phyloP scores from a whole-genome alignment of 2,329 filamentous ascomycete genomes.

The Cladosporium sp. region DNA sequence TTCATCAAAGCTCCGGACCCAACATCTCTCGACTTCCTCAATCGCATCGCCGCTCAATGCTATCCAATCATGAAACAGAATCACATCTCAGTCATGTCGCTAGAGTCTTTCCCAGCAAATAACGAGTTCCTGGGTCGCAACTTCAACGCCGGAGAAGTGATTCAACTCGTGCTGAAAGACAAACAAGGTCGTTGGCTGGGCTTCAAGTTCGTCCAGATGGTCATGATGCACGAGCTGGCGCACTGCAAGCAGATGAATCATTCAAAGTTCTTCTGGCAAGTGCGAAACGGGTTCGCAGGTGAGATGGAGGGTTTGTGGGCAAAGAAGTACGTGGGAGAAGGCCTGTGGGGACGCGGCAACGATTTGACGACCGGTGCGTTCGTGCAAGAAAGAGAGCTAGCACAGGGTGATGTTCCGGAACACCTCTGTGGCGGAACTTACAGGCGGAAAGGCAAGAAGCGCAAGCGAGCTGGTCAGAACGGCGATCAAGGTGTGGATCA shows the following conservation, averaged over 20 bases:
- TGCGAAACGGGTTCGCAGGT: slow-evolving; percentile 67
- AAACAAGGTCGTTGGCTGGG: slow-evolving; percentile 66
- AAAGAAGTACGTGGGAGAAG: slow-evolving; percentile 71
- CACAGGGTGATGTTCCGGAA: slow-evolving; percentile 38
- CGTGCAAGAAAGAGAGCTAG: slow-evolving; percentile 59
- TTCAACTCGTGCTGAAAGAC: slow-evolving; percentile 77
- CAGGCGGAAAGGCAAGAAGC: slow-evolving; percentile 49
- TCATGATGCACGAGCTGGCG: slow-evolving; percentile 90
- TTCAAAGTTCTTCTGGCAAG: slow-evolving; percentile 72
- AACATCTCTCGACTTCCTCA: slow-evolving; percentile 65
- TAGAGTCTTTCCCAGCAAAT: slow-evolving; percentile 81
- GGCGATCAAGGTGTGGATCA: slow-evolving; percentile 34
- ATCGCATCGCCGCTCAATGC: slow-evolving; percentile 77
- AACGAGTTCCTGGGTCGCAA: slow-evolving; percentile 81
- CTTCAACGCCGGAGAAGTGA: slow-evolving; percentile 83
- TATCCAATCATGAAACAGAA: slow-evolving; percentile 54
- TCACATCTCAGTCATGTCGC: slow-evolving; percentile 44
- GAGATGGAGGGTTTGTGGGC: slow-evolving; percentile 69
- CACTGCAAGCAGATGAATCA: slow-evolving; percentile 94
- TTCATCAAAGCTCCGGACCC: slow-evolving; percentile 72
- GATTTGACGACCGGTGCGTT: slow-evolving; percentile 59
- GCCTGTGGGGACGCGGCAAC: slow-evolving; percentile 73
- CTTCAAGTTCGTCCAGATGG: slow-evolving; percentile 82
- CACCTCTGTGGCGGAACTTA: slow-evolving; percentile 81
- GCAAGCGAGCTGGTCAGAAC: slow-evolving; percentile 51